Conservation (phyloP, 805 yeast species). For the Saturnispora bothae region DNA sequence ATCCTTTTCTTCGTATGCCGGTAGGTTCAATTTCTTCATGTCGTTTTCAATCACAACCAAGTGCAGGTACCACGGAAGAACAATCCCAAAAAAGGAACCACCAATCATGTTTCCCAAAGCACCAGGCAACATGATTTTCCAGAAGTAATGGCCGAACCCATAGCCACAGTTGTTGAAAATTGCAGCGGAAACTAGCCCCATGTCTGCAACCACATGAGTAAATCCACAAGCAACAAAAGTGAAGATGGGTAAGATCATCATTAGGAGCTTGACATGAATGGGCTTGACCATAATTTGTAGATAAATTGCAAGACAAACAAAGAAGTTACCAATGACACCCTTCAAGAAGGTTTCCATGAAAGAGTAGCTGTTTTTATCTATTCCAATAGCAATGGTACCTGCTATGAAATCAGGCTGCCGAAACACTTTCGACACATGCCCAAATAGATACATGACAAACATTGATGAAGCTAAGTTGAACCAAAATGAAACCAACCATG, state of each 20-base stretch:
- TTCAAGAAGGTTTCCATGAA: conserved; percentile 60
- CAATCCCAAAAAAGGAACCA: conserved; percentile 56
- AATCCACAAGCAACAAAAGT: conserved; percentile 73
- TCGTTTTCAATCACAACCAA: conserved; percentile 64
- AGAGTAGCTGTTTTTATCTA: conserved; percentile 31
- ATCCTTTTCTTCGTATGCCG: conserved; percentile 60
- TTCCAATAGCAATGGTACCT: conserved; percentile 41
- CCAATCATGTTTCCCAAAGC: conserved; percentile 71
- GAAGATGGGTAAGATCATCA: conserved; percentile 60
- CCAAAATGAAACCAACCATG: conserved; percentile 60
- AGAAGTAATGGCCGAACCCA: conserved; percentile 52
- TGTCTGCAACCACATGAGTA: conserved; percentile 76
- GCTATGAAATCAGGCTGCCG: conserved; percentile 29
- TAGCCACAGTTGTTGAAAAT: conserved; percentile 56
- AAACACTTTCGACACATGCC: conserved; percentile 45
- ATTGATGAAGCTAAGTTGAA: conserved; percentile 55
- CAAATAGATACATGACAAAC: conserved; percentile 55
- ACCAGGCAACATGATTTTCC: conserved; percentile 67
- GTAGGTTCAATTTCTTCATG: conserved; percentile 48
- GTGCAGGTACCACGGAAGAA: conserved; percentile 66
- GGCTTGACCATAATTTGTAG: conserved; percentile 74
- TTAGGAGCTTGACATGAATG: conserved; percentile 56
- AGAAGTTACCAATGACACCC: conserved; percentile 69
- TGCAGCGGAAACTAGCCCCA: conserved; percentile 59
- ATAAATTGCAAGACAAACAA: conserved; percentile 65